phyloP scores from a whole-genome alignment of 2,329 filamentous ascomycete species.

The Neoarthrinium moseri region DNA sequence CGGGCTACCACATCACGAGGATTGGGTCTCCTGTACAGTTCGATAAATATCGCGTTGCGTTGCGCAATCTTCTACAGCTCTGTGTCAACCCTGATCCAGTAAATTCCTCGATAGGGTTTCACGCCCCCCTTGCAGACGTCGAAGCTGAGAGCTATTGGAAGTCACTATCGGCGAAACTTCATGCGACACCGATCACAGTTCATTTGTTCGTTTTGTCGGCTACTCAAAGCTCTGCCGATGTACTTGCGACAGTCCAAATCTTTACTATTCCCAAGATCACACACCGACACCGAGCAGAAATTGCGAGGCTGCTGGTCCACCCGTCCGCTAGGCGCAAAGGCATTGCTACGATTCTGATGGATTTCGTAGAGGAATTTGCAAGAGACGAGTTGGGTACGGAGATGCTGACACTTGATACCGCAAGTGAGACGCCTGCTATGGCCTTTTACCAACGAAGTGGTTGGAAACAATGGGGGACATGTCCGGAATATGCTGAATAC shows the following conservation, averaged over 20 bases:
- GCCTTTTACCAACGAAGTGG: slow-evolving; percentile 21
- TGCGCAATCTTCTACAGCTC: too few species aligned
- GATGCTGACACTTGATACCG: slow-evolving; percentile 25
- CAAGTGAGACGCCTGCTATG: slow-evolving; percentile 21
- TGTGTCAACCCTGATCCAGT: too few species aligned
- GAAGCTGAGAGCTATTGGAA: too few species aligned
- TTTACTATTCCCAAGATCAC: slow-evolving; percentile 20
- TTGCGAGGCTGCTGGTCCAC: slow-evolving; percentile 26
- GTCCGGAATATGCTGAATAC: slow-evolving; percentile 15
- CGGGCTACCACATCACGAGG: too few species aligned
- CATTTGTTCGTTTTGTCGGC: too few species aligned
- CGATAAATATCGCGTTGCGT: too few species aligned
- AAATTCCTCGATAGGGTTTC: too few species aligned
- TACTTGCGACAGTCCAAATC: not conserved
- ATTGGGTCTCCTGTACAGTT: too few species aligned
- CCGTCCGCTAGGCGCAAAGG: slow-evolving; percentile 18
- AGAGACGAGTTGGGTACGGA: slow-evolving; percentile 14
- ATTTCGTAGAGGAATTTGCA: slow-evolving; percentile 19
- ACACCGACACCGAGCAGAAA: slow-evolving; percentile 23
- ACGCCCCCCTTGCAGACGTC: too few species aligned
- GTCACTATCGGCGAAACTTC: too few species aligned
- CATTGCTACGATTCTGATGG: slow-evolving; percentile 21
- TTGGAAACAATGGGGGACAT: slow-evolving; percentile 26
- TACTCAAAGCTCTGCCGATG: too few species aligned
- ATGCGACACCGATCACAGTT: too few species aligned